Base-by-base conservation (phyloP, 352 stramenopile genomes). In the Pythium phragmiticola region DNA sequence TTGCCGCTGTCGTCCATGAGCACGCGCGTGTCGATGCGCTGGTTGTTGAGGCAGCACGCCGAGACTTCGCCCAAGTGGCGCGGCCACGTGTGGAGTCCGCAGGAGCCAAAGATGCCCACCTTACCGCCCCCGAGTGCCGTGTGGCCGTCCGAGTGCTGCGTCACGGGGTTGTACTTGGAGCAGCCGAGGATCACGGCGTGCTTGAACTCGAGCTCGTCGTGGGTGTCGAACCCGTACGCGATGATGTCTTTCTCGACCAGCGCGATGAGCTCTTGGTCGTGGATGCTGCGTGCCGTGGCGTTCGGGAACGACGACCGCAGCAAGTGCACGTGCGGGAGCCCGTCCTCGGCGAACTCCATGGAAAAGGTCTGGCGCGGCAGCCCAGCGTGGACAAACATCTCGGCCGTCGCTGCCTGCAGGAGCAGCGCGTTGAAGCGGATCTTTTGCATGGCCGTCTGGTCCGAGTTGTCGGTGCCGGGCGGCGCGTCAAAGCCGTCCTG, bases 111-210 rank as follows among this genome's bases (percentile, higher is more conserved):
- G 28, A 90, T 66, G 3, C 78, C 81, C 5, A 88, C 76, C 58
- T 75, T 76, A 3, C 72, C 72, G 16, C 79, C 79, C 37, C 83
- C 81, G 0, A 90, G 66, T 9, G 83, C 80, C 4, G 76, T 85
- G 56, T 92, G 79, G 1, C 73, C 83, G 45, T 88, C 73, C 0
- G 83, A 65, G 21, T 79, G 74, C 42, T 75, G 70, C n/a, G 74
- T 85, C 48, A 60, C 39, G 0, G 55, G 61, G 59, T 90, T 89
- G 70, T 76, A 89, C 49, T 60, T 73, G 8, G 83, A 90, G 49
- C 79, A 90, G 0, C 81, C 81, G 6, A 92, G 72, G 47, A 92
- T 80, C n/a, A 90, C 81, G 0, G 73, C 78, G 63, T 92, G 81
- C 49, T 90, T 92, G 51, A 84, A 76, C 53, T 78, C 21, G 7